These are phyloP conservation scores for Reticulascus tulasneorum DNA, from an alignment of 2,329 filamentous ascomycete genomes.

Conservation along the genomic window DNA sequence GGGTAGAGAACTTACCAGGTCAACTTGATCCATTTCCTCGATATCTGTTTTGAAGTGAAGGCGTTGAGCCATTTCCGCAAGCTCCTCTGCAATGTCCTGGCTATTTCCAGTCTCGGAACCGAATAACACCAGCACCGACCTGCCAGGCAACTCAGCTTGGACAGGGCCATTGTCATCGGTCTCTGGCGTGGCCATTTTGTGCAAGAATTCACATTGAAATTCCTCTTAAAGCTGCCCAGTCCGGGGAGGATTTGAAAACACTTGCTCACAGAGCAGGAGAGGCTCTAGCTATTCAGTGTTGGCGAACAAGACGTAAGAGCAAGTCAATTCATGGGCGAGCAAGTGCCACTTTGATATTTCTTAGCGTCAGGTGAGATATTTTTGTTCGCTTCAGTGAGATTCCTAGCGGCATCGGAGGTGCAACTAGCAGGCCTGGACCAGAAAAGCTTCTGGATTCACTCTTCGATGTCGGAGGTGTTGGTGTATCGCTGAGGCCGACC, in stretches of 20 bases:
- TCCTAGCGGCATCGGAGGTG: slow-evolving; percentile 14
- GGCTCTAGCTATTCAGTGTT: no score
- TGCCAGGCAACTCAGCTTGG: slow-evolving; percentile 22
- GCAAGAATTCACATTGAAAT: no score
- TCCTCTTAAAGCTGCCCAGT: no score
- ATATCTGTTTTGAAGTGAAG: slow-evolving; percentile 74
- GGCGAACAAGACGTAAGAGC: no score
- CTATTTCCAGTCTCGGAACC: slow-evolving; percentile 94
- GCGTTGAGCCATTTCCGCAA: slow-evolving; percentile 70
- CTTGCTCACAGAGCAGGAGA: no score
- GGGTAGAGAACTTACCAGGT: slow-evolving; percentile 56
- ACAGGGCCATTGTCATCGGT: slow-evolving; percentile 13
- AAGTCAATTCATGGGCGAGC: no score
- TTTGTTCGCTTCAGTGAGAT: slow-evolving; percentile 11
- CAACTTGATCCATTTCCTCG: slow-evolving; percentile 71
- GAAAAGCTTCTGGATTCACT: no score
- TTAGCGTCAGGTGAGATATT: slow-evolving; percentile 7
- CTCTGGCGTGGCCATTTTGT: slow-evolving; percentile 2
- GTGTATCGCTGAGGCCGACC: no score
- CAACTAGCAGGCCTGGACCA: no score
- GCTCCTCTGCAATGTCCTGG: slow-evolving; percentile 83
- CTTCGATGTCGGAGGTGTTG: no score
- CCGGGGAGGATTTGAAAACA: no score
- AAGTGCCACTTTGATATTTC: not conserved
- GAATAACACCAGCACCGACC: slow-evolving; percentile 70